Conservation (phyloP, 2,329 filamentous ascomycete genomes). For the Pseudophaeomoniella oleicola region DNA sequence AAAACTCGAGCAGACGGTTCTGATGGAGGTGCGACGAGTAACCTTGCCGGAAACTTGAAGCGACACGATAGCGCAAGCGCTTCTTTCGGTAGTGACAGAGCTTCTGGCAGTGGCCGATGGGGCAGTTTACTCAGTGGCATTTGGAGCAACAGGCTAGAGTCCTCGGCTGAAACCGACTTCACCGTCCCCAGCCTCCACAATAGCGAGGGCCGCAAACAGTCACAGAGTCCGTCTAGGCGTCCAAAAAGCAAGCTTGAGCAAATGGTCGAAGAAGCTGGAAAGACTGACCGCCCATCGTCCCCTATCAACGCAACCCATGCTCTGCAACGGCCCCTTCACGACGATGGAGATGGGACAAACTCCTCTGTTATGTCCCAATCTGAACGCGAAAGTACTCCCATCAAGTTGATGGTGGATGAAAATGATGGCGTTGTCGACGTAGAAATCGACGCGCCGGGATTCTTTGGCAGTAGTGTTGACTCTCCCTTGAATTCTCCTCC, state of each 20-base stretch:
- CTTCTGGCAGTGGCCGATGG: conserved; percentile 35
- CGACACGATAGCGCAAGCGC: conserved; percentile 34
- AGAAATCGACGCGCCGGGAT: conserved; percentile 39
- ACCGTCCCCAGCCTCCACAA: conserved; percentile 13
- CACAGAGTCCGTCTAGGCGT: conserved; percentile 1
- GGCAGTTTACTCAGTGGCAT: conserved; percentile 37
- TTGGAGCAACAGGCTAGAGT: conserved; percentile 36
- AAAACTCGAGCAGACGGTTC: conserved; percentile 17
- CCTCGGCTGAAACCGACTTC: conserved; percentile 24
- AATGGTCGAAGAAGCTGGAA: conserved; percentile 23
- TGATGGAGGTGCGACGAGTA: conserved; percentile 37
- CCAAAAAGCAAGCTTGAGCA: conserved; percentile 19
- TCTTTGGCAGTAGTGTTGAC: conserved; percentile 16
- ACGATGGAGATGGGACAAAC: background rate
- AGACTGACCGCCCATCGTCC: background rate
- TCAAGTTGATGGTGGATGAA: conserved; percentile 14
- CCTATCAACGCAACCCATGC: conserved; percentile 7
- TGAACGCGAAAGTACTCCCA: background rate
- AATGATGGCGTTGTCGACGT: conserved; percentile 48
- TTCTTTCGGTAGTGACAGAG: conserved; percentile 29
- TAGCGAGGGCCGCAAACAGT: conserved; percentile 5
- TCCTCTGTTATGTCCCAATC: conserved; percentile 11
- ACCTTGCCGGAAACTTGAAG: conserved; percentile 37
- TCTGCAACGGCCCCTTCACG: conserved; percentile 18
- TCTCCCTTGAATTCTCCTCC: conserved; percentile 25